These are phyloP conservation scores for Colletotrichum gloeosporioides DNA, from an alignment of 2,329 filamentous ascomycete species.

Conservation along the genomic window DNA sequence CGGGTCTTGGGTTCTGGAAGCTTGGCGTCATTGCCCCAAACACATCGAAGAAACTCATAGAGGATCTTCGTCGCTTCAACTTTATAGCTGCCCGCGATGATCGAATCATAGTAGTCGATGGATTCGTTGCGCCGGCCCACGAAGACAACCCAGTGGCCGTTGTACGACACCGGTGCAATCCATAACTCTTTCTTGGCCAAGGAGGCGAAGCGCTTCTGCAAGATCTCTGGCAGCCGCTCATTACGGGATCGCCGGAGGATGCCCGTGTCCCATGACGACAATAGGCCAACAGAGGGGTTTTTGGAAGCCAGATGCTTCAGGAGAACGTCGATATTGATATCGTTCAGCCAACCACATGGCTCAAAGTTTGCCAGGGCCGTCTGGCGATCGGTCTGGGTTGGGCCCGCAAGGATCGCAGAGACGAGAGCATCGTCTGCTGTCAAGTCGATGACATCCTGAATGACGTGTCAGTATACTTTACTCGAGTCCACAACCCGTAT, in stretches of 20 bases:
- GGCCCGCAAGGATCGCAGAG: rapidly evolving
- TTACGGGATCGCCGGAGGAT: neutral
- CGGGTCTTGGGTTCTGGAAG: rapidly evolving
- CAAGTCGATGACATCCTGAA: too few species aligned
- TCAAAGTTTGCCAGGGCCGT: neutral
- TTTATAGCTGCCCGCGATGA: neutral
- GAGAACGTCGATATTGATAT: neutral
- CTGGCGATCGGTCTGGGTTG: neutral
- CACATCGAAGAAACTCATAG: neutral
- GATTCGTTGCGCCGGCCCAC: neutral
- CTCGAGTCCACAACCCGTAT: rapidly evolving
- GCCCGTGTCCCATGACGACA: neutral
- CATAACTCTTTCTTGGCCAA: neutral
- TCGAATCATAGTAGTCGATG: neutral
- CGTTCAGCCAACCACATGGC: neutral
- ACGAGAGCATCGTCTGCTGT: too few species aligned
- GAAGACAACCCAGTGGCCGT: neutral
- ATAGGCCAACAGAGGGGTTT: neutral
- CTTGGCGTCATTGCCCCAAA: neutral
- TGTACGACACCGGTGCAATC: neutral
- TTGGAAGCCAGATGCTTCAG: neutral
- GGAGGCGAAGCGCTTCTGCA: neutral
- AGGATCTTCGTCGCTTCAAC: neutral
- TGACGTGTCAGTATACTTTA: too few species aligned
- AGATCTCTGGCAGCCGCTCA: neutral